Percentiles rank a stretch among this genome's conserved stretches.
Conservation (phyloP, 1,284 basidiomycete genomes). For the Moniliophthora roreri region DNA sequence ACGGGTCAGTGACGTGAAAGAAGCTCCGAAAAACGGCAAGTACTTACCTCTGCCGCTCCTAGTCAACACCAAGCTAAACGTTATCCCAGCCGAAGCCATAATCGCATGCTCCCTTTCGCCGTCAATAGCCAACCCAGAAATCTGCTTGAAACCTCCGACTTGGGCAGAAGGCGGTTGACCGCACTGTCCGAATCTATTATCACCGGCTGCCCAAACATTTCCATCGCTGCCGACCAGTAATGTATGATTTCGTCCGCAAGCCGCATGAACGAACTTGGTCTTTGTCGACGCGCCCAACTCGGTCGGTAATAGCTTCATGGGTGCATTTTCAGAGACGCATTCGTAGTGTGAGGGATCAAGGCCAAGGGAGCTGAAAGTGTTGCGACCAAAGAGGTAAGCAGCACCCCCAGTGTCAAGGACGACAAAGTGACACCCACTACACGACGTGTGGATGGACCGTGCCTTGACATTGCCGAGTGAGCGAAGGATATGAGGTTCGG, state of each 20-base stretch:
- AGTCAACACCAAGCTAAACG: conserved; percentile 83
- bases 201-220: conserved; percentile 81
- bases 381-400: conserved; percentile 87
- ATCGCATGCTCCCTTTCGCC: conserved; percentile 65
- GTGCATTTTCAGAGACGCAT: conserved; percentile 70
- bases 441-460: conserved; percentile 71
- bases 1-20: conserved; percentile 3
- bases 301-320: conserved; percentile 57
- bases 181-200: conserved; percentile 85
- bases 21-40: no score
- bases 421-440: conserved; percentile 73
- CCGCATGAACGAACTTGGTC: conserved; percentile 77
- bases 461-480: conserved; percentile 81
- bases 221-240: conserved; percentile 83
- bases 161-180: conserved; percentile 68
- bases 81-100: conserved; percentile 78
- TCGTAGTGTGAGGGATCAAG: conserved; percentile 43
- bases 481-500: conserved; percentile 85
- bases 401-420: conserved; percentile 73
- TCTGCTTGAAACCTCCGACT: conserved; percentile 60
- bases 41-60: conserved; percentile 69
- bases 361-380: conserved; percentile 62
- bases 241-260: conserved; percentile 81
- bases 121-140: conserved; percentile 54
- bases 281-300: conserved; percentile 62